A percentile compares a stretch with the other conserved stretches of the same genome.
phyloP scores from a whole-genome alignment of 495 filamentous ascomycete species.

The Daldinia childiae region DNA sequence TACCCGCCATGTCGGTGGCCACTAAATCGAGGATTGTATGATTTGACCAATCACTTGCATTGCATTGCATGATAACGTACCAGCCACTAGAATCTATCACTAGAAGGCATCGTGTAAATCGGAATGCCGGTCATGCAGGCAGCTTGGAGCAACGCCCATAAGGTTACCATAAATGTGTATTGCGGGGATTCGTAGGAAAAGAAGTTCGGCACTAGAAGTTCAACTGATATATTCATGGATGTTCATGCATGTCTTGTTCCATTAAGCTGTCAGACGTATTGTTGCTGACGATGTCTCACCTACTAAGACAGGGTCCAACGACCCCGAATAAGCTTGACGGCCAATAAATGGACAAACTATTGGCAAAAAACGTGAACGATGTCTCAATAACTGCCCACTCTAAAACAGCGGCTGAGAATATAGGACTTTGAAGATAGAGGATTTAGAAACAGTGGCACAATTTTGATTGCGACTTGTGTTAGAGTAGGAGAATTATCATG shows the following conservation, averaged over 20 bases:
- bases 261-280: not conserved
- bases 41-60: not conserved
- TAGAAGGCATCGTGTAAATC: constrained; percentile 3
- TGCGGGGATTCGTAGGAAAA: not conserved
- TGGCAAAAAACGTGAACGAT: not conserved
- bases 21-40: not conserved
- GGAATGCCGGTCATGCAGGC: not conserved
- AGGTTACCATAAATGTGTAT: not conserved
- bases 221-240: not conserved
- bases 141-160: not conserved
- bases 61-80: not conserved
- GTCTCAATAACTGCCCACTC: constrained; percentile 7
- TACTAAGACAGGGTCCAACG: not conserved
- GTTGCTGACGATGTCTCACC: not conserved
- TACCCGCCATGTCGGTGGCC: not conserved
- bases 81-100: not conserved
- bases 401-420: not conserved
- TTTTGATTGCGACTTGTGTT: not conserved
- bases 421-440: not conserved
- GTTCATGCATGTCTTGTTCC: not conserved
- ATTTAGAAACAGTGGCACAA: not conserved
- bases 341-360: not conserved
- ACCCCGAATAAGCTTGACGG: not conserved
- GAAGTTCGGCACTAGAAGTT: not conserved
- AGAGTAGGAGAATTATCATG: not conserved